Base-by-base conservation (phyloP, 2,329 filamentous ascomycete species). In the Pyrenophora graminea region DNA sequence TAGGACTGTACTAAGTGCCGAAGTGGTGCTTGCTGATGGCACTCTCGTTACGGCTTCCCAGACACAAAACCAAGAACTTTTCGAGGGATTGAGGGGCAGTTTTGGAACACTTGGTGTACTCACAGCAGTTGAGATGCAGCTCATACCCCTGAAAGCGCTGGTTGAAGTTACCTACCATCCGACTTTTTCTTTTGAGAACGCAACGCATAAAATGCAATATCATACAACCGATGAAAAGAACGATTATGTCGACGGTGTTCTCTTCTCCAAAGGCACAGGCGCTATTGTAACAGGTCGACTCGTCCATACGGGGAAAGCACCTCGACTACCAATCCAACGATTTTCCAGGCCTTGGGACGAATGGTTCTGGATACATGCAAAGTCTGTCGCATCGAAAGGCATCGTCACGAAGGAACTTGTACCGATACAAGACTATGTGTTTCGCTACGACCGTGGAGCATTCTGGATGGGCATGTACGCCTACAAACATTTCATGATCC, bases 331-430 rank as follows among this genome's bases (percentile, higher is more conserved):
- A 3, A 15, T 74, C 2, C 64, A 70, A 21, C 62, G 62, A 15
- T 88, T 90, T 68, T 82, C 79, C 2, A 74, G 80, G 2, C 74
- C 81, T 0, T 74, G 70, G 27, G 86, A 91, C 56, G 83, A 85
- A 2, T 91, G 88, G 89, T 91, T 89, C 68, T 91, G 89, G 56
- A 74, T 90, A 0, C 87, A 88, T 57, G 86, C 82, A 4, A 52
- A 53, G 39, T 53, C 43, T 2, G 45, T 63, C 15, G 48, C 56
- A 1, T 27, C 44, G 2, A 56, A 52, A 13, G 34, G 39, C 6
- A 48, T 42, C 6, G 38, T 60, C 3, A 58, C 56, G 0, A 64
- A 54, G 1, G 79, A 81, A 54, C 59, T 72, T 8, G 75, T 81
- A 0, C 80, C 80, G 0, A 63, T 82, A 0, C 64, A 72, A 10